phyloP scores from a whole-genome alignment of 164 flowering plant species.

The Dillenia turbinata region DNA sequence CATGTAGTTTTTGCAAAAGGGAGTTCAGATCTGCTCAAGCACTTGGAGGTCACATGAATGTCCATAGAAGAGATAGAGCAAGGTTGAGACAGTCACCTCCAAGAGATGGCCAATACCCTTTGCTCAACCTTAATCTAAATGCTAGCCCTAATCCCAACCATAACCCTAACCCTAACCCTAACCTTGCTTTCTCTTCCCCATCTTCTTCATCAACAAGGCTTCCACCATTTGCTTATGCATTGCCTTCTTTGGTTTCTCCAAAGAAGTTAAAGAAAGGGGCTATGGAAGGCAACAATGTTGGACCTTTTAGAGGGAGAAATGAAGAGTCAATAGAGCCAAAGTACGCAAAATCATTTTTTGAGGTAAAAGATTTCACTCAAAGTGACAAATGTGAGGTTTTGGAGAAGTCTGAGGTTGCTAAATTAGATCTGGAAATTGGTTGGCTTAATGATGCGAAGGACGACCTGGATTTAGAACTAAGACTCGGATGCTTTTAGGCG shows the following conservation, averaged over 20 bases:
- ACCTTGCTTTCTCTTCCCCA: slow-evolving; percentile 14
- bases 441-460: slow-evolving; percentile 19
- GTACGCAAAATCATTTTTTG: slow-evolving; percentile 15
- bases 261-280: slow-evolving; percentile 13
- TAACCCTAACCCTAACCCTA: slow-evolving; percentile 29
- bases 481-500: slow-evolving; percentile 45
- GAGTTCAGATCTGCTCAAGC: slow-evolving; percentile 83
- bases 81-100: slow-evolving; percentile 48
- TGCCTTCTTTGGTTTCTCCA: slow-evolving; percentile 15
- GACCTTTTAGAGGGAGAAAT: slow-evolving; percentile 3
- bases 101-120: slow-evolving; percentile 13
- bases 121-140: slow-evolving; percentile 15
- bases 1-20: slow-evolving; percentile 70
- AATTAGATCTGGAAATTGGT: slow-evolving; percentile 50
- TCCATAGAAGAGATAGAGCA: slow-evolving; percentile 76
- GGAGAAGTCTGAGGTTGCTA: slow-evolving; percentile 24
- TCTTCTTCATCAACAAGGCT: slow-evolving; percentile 14
- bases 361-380: slow-evolving; percentile 5
- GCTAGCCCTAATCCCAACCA: slow-evolving; percentile 5
- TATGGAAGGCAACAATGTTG: background rate
- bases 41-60: slow-evolving; percentile 82
- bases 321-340: slow-evolving; percentile 8
- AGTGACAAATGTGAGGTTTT: slow-evolving; percentile 8
- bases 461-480: slow-evolving; percentile 63
- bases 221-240: slow-evolving; percentile 5